Evolutionary conservation across 2,329 filamentous ascomycete genomes (phyloP), one percentile per base, ranked within the genome.

Genomic region (Davidsoniella australis): DNA sequence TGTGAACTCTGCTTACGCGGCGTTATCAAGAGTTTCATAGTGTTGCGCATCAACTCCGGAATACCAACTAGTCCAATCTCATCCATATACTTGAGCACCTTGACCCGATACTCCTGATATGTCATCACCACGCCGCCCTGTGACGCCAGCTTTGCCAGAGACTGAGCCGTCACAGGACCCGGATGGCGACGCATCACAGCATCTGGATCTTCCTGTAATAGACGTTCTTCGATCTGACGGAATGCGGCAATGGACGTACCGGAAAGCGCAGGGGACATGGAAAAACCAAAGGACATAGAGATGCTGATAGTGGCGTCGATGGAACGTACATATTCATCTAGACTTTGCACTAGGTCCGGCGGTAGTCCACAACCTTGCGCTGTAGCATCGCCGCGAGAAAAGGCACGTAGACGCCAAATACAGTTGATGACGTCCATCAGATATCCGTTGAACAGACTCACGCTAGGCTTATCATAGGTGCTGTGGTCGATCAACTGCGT

Each of bases 341-440:
- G 63, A 2, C 58, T 57, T 7, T 64, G 58, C 12, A 73, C 64
- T 1, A 78, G 66, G 0, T 64, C 53, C 9, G 58, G 57, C 12
- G 71, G 61, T 5, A 75, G 55, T 52, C 72, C 62, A 56, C 74
- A 78, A 7, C 74, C 76, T 48, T 70, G 68, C 2, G 76, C 69
- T 9, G 12, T 33, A 57, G 78, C 78, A n/a, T 71, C 83, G 1
- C 68, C 66, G 10, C 66, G 66, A 51, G 76, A 76, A 52, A 93
- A 80, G 1, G 81, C 85, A 10, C 80, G 75, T 18, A 76, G 75
- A 7, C 85, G 75, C 85, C 85, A 93, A 43, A 91, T 62, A 46
- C 83, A 77, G 60, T 93, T 93, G 67, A 85, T 88, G 29, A 87
- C 73, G 59, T 94, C 86, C 77, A 91, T 88, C 29, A 93, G 72